Conservation (phyloP, 2,329 filamentous ascomycete genomes). For the Gaeumannomyces sp. region DNA sequence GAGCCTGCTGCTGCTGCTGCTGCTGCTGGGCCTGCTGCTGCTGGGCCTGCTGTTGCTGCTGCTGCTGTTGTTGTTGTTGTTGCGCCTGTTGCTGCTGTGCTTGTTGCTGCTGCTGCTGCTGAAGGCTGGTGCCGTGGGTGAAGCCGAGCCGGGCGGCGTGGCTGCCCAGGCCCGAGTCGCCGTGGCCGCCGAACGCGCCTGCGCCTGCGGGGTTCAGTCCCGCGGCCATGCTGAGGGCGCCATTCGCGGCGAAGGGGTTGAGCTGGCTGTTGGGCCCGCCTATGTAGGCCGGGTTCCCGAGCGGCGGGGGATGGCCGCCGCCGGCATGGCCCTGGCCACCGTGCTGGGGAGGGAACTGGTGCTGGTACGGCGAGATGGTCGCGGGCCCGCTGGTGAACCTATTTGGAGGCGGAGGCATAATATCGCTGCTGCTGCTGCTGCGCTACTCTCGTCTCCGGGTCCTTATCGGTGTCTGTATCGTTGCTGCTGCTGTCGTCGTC, state of each 20-base stretch:
- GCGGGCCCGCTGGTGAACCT: slow-evolving; percentile 43
- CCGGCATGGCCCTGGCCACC: slow-evolving; percentile 35
- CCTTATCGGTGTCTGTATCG: slow-evolving; percentile 13
- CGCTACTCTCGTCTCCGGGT: slow-evolving; percentile 13
- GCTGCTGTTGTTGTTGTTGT: slow-evolving; percentile 51
- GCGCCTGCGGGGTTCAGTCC: slow-evolving; percentile 39
- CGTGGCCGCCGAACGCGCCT: slow-evolving; percentile 52
- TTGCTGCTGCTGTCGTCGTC: not conserved
- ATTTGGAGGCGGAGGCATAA: slow-evolving; percentile 36
- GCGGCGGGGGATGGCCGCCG: slow-evolving; percentile 37
- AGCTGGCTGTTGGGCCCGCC: slow-evolving; percentile 57
- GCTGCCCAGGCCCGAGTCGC: slow-evolving; percentile 68
- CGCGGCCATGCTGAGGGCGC: slow-evolving; percentile 48
- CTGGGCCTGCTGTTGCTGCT: slow-evolving; percentile 38
- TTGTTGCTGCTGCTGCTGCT: slow-evolving; percentile 52
- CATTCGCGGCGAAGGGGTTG: slow-evolving; percentile 59
- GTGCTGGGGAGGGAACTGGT: slow-evolving; percentile 48
- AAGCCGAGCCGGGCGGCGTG: slow-evolving; percentile 87
- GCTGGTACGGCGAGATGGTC: slow-evolving; percentile 39
- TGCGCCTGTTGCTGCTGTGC: slow-evolving; percentile 51
- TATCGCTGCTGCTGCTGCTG: slow-evolving; percentile 9
- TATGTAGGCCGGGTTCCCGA: slow-evolving; percentile 67
- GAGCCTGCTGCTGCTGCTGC: slow-evolving; percentile 20
- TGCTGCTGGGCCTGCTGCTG: slow-evolving; percentile 56
- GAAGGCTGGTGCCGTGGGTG: slow-evolving; percentile 59